A percentile compares a stretch with the other conserved stretches of the same genome.
phyloP scores from a whole-genome alignment of 805 yeast species.

The Candida khao-thaluensis region DNA sequence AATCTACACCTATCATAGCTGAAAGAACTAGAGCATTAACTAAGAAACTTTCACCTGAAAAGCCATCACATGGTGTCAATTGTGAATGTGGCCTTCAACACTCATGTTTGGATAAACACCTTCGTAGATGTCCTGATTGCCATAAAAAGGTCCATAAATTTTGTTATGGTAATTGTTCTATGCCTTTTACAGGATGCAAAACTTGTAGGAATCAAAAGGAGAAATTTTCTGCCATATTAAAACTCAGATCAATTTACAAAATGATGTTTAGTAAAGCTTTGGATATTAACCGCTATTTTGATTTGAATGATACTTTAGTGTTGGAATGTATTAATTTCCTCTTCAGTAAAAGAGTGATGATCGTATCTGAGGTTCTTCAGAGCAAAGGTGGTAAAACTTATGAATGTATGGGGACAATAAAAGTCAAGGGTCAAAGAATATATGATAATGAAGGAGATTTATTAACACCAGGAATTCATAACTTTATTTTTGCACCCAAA shows the following conservation, averaged over 20 bases:
- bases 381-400: neutral
- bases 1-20: no score
- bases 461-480: neutral
- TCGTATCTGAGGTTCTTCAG: neutral
- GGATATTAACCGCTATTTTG: neutral
- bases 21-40: neutral
- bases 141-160: neutral
- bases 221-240: neutral
- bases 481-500: neutral
- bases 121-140: neutral
- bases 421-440: neutral
- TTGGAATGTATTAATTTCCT: neutral
- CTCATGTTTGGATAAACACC: neutral
- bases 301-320: conserved; percentile 1
- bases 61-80: neutral
- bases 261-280: neutral
- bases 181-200: neutral
- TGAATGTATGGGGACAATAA: neutral
- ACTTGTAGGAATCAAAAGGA: neutral
- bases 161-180: conserved; percentile 2
- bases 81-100: conserved; percentile 5
- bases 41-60: neutral
- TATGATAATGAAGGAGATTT: neutral
- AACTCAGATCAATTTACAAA: conserved; percentile 6
- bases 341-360: neutral